These are phyloP conservation scores for Peronospora farinosa DNA, from an alignment of 352 stramenopile species.

Conservation along the genomic window DNA sequence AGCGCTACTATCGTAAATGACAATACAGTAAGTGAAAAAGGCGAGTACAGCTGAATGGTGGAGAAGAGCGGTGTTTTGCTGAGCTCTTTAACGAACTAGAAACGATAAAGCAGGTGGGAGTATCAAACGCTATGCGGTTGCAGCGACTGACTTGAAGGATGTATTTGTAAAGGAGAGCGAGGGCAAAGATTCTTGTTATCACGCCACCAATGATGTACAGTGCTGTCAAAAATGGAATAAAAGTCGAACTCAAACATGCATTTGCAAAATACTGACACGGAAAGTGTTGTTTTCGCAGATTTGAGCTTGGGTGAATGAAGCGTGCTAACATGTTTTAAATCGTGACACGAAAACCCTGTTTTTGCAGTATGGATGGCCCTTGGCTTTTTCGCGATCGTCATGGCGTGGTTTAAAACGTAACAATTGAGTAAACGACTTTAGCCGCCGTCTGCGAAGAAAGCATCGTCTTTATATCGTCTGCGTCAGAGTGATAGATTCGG, in stretches of 20 bases:
- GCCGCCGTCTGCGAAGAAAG: conserved; percentile 23
- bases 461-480: conserved; percentile 44
- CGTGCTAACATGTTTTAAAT: conserved; percentile 42
- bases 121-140: conserved; percentile 93
- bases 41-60: conserved; percentile 90
- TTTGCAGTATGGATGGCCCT: conserved; percentile 72
- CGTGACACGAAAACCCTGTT: conserved; percentile 58
- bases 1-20: conserved; percentile 63
- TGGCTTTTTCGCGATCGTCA: conserved; percentile 48
- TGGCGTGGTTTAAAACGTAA: conserved; percentile 43
- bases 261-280: conserved; percentile 5
- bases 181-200: conserved; percentile 60
- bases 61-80: conserved; percentile 77
- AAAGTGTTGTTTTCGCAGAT: conserved; percentile 40
- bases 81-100: conserved; percentile 91
- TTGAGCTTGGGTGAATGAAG: conserved; percentile 42
- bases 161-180: conserved; percentile 95
- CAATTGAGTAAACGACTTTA: conserved; percentile 48
- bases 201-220: conserved; percentile 45
- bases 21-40: conserved; percentile 77
- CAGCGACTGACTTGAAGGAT: conserved; percentile 97
- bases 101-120: conserved; percentile 39
- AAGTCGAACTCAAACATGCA: conserved; percentile 20
- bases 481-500: conserved; percentile 15
- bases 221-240: conserved; percentile 3